Evolutionary conservation across 441 rosid genomes (phyloP).

Genomic region (Eutrema salsugineum): DNA sequence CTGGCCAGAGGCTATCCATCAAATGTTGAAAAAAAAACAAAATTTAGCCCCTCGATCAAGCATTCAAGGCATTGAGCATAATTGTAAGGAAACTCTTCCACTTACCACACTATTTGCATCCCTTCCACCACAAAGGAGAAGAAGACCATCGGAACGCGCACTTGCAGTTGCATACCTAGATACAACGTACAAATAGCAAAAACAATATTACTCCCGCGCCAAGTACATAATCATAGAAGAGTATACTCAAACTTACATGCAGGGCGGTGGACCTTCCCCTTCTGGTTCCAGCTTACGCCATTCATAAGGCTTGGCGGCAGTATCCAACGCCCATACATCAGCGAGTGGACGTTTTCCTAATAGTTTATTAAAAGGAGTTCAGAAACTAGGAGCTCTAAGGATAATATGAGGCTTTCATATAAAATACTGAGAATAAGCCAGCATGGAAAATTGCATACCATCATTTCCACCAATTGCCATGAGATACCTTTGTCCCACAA

Average conservation of each 20-base stretch:
- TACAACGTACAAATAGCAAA: constrained; percentile 18
- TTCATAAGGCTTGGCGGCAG: constrained; percentile 99
- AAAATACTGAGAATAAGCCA: not conserved
- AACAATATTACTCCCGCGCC: constrained; percentile 1
- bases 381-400: constrained; percentile 5
- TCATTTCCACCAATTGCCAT: constrained; percentile 99
- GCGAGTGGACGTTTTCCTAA: constrained; percentile 97
- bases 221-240: not conserved
- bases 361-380: constrained; percentile 20
- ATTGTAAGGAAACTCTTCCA: constrained; percentile 9
- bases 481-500: constrained; percentile 99
- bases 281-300: constrained; percentile 99
- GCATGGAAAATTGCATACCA: constrained; percentile 43
- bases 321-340: constrained; percentile 99
- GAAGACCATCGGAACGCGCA: constrained; percentile 99
- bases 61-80: constrained; percentile 3
- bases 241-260: constrained; percentile 69
- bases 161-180: constrained; percentile 99
- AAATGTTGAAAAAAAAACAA: not conserved
- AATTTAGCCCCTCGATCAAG: not conserved
- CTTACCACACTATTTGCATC: constrained; percentile 99
- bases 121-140: constrained; percentile 98
- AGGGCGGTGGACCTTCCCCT: constrained; percentile 99
- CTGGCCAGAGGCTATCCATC: constrained; percentile 85
- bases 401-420: not conserved